Evolutionary conservation across 495 filamentous ascomycete species (phyloP), one percentile per base, ranked within the genome.

Genomic region (Penicillium salamii): DNA sequence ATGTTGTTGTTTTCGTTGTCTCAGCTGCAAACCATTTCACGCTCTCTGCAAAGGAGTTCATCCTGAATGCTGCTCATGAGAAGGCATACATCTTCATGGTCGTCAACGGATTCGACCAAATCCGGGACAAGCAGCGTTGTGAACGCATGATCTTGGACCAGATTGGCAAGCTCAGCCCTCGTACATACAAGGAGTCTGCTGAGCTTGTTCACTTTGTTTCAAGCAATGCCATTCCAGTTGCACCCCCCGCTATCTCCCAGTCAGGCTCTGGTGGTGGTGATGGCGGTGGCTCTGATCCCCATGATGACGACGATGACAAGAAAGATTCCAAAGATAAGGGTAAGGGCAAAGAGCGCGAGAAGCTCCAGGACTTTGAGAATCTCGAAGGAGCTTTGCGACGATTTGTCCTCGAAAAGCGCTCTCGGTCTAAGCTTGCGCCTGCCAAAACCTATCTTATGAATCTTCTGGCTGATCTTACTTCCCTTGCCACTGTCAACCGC

Each of bases 11-110:
- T 1, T 98, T 97, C 52, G 93, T 98, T 19, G 95, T 98, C 9
- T 95, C 90, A 26, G 93, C 95, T 12, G 91, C 90, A 32, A 97
- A 98, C 58, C 95, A 97, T 66, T 97, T 98, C 66, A 98, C 93
- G 2, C 80, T 91, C 40, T 93, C 92, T 3, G 91, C 95, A 9
- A 96, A 90, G 63, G 91, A 98, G 53, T 98, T 98, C 63, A 96
- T 98, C 52, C 83, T 88, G 73, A 91, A 91, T 46, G 93, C 93
- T 8, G 95, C 93, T 12, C 83, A 90, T 37, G 93, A 98, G 62
- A 98, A 98, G 63, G 92, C 92, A 11, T 97, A 98, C 60, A 92
- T 98, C 55, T 98, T 98, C 74, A 93, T 98, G 72, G 93, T 97
- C 7, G 93, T 97, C 40, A 98, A 98, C 64, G 90, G 91, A 24